These are phyloP conservation scores for Claviceps sp. DNA, from an alignment of 2,329 filamentous ascomycete genomes.

Conservation along the genomic window DNA sequence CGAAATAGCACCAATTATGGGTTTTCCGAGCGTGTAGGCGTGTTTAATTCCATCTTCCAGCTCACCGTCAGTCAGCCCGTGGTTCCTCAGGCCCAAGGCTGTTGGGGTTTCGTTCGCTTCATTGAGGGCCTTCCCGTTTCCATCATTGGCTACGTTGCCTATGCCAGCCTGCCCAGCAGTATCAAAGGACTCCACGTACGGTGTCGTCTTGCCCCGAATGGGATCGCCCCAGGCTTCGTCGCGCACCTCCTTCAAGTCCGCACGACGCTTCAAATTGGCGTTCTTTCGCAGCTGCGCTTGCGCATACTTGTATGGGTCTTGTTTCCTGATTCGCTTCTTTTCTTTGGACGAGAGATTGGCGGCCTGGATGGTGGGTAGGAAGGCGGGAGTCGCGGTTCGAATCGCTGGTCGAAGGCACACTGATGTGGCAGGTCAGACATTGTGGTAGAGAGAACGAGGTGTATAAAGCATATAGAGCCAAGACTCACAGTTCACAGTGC, in stretches of 20 bases:
- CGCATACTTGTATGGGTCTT: constrained; percentile 70
- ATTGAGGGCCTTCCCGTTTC: constrained; percentile 26
- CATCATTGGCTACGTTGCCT: constrained; percentile 24
- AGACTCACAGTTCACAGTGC: constrained; percentile 45
- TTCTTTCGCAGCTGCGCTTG: constrained; percentile 75
- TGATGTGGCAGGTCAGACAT: constrained; percentile 15
- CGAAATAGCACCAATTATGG: constrained; percentile 26
- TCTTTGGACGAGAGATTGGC: constrained; percentile 50
- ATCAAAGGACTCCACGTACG: constrained; percentile 74
- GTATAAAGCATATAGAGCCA: not conserved
- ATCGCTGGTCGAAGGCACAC: constrained; percentile 47
- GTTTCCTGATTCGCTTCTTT: constrained; percentile 51
- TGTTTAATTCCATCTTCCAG: constrained; percentile 51
- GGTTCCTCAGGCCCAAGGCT: constrained; percentile 50
- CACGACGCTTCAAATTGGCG: constrained; percentile 64
- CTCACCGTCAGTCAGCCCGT: constrained; percentile 57
- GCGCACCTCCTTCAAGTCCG: constrained; percentile 52
- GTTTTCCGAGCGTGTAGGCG: constrained; percentile 55
- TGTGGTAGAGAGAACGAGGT: too few relatives aligned
- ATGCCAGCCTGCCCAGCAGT: constrained; percentile 37
- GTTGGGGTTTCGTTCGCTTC: constrained; percentile 31
- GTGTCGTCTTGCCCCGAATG: constrained; percentile 62
- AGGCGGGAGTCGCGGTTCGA: constrained; percentile 31
- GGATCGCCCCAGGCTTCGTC: constrained; percentile 59
- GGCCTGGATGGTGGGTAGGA: constrained; percentile 48